phyloP scores from a whole-genome alignment of 208 protist genomes.

The Acanthamoeba sp. region DNA sequence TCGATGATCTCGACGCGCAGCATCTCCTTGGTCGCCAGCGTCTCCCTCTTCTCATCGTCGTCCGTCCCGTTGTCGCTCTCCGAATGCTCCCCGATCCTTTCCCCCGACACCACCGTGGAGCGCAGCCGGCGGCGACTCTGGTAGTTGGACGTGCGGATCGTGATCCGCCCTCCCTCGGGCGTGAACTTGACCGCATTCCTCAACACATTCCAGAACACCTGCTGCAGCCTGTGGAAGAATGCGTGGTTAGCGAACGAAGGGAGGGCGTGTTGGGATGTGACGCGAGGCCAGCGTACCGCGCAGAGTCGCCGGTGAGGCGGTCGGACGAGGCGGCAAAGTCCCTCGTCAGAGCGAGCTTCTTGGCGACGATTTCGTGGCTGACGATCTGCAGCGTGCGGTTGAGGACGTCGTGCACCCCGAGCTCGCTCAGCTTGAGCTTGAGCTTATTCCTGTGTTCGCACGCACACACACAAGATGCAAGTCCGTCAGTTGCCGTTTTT shows the following conservation, averaged over 20 bases:
- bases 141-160: conserved; percentile 19
- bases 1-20: conserved; percentile 36
- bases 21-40: neutral
- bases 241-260: neutral
- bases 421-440: neutral
- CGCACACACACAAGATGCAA: too few species aligned
- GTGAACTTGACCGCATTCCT: conserved; percentile 67
- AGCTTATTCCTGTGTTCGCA: conserved; percentile 62
- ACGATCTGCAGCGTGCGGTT: conserved; percentile 59
- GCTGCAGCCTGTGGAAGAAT: neutral
- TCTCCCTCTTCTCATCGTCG: neutral
- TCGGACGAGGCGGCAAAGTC: neutral
- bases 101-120: neutral
- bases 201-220: conserved; percentile 4
- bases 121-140: neutral
- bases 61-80: neutral
- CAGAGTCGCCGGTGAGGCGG: conserved; percentile 5
- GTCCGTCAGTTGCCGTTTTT: too few species aligned
- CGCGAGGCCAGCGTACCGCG: neutral
- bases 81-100: neutral
- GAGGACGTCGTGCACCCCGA: conserved; percentile 32
- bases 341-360: neutral
- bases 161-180: conserved; percentile 16
- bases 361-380: neutral
- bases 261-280: too few species aligned